A percentile compares a stretch with the other conserved stretches of the same genome.
These are phyloP conservation scores for Wickerhamomyces ciferrii DNA, from an alignment of 805 yeast species.

Conservation along the genomic window DNA sequence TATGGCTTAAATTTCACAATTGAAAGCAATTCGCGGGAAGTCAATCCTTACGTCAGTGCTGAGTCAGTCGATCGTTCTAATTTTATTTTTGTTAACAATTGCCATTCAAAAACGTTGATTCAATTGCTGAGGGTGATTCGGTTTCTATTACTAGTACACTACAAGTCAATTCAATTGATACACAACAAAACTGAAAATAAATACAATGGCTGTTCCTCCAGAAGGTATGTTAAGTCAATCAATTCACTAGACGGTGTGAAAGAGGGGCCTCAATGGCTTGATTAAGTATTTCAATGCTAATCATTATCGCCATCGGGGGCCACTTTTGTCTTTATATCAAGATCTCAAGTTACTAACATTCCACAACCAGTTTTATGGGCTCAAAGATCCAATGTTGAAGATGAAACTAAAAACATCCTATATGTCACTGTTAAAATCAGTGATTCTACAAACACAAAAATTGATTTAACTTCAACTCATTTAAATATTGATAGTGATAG, in stretches of 20 bases:
- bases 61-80: no score
- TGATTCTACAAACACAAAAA: conserved; percentile 59
- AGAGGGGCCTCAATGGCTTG: no score
- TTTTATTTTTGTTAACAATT: no score
- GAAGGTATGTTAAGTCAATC: conserved; percentile 12
- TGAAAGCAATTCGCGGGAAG: no score
- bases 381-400: conserved; percentile 82
- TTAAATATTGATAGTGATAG: conserved; percentile 52
- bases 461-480: conserved; percentile 51
- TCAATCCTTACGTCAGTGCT: background rate
- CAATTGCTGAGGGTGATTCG: background rate
- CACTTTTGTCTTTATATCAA: no score
- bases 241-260: no score
- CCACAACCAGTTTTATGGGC: conserved; percentile 78
- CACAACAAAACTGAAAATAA: background rate
- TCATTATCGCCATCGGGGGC: background rate
- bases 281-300: no score
- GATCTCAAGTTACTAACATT: background rate
- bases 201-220: conserved; percentile 5
- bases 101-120: background rate
- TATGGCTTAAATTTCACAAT: no score
- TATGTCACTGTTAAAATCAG: conserved; percentile 69
- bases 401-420: conserved; percentile 66
- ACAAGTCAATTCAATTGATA: background rate
- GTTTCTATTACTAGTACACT: no score